phyloP scores from a whole-genome alignment of 768 basidiomycete genomes.

The Tylopilus felleus region DNA sequence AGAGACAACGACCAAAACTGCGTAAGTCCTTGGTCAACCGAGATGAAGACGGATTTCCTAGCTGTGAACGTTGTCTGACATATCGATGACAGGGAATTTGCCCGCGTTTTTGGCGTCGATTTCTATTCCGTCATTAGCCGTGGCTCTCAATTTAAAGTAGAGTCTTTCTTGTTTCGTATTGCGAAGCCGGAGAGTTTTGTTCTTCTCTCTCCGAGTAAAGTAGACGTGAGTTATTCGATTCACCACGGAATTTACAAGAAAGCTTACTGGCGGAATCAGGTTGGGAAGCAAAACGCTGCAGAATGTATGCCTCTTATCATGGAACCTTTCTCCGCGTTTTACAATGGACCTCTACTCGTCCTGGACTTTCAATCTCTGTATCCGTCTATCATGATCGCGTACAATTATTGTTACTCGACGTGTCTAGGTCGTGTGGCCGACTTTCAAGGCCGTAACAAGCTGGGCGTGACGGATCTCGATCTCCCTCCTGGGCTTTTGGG shows the following conservation, averaged over 20 bases:
- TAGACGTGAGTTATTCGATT: conserved; percentile 55
- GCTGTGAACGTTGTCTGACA: not conserved
- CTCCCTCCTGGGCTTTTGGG: conserved; percentile 65
- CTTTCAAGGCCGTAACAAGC: conserved; percentile 86
- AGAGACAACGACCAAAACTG: conserved; percentile 6
- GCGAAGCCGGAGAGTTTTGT: conserved; percentile 94
- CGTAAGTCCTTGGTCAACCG: not conserved
- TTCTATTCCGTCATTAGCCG: conserved; percentile 93
- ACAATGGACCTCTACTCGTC: conserved; percentile 87
- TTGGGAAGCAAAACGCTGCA: conserved; percentile 93
- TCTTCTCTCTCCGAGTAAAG: conserved; percentile 83
- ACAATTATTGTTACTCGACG: conserved; percentile 97
- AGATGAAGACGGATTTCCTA: not conserved
- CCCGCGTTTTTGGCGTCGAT: conserved; percentile 95
- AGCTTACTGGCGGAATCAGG: conserved; percentile 45
- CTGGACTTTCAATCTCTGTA: conserved; percentile 97
- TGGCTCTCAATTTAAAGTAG: conserved; percentile 98
- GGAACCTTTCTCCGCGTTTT: conserved; percentile 92
- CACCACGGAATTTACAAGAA: not conserved
- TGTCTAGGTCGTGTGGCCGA: conserved; percentile 85
- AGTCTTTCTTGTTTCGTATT: conserved; percentile 97
- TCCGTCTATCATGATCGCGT: conserved; percentile 97
- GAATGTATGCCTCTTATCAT: conserved; percentile 95
- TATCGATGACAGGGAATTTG: conserved; percentile 74
- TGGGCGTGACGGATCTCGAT: conserved; percentile 77